Evolutionary conservation across 441 rosid genomes (phyloP).

Genomic region (Euphorbia schlechtendalii): DNA sequence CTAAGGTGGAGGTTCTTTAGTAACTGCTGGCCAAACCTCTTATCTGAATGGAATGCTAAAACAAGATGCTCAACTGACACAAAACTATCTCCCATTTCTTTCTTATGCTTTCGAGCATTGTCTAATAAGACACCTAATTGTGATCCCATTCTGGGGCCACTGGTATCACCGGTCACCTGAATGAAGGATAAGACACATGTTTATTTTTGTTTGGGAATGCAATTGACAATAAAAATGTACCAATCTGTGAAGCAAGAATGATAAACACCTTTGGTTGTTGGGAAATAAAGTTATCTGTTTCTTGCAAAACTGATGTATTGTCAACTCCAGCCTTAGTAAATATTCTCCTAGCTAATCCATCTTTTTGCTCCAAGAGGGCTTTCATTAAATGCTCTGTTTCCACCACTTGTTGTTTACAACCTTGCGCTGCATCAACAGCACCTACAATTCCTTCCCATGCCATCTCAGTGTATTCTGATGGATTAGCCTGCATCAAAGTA

Average conservation of each 20-base stretch:
- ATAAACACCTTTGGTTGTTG: constrained; percentile 63
- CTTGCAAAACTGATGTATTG: constrained; percentile 61
- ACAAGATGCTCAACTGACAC: constrained; percentile 76
- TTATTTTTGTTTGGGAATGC: neutral
- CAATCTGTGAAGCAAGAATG: neutral
- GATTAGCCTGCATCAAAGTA: constrained; percentile 37
- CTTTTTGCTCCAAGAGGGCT: constrained; percentile 86
- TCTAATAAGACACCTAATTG: constrained; percentile 47
- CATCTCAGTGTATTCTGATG: constrained; percentile 77
- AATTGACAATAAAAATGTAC: neutral
- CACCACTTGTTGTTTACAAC: constrained; percentile 58
- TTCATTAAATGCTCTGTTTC: constrained; percentile 91
- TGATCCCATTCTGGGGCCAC: constrained; percentile 59
- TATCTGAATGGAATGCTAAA: constrained; percentile 57
- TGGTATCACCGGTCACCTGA: constrained; percentile 62
- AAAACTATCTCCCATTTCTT: constrained; percentile 70
- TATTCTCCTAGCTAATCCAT: constrained; percentile 77
- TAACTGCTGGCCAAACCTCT: constrained; percentile 65
- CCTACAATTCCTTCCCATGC: constrained; percentile 81
- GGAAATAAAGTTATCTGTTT: constrained; percentile 52
- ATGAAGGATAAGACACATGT: neutral
- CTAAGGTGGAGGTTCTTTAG: constrained; percentile 46
- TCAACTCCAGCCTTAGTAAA: constrained; percentile 72
- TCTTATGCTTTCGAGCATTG: constrained; percentile 53
- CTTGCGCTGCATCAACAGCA: constrained; percentile 66